Percentiles rank a stretch among this genome's conserved stretches.
phyloP scores from a whole-genome alignment of 1,284 basidiomycete species.

The Papiliotrema laurentii region DNA sequence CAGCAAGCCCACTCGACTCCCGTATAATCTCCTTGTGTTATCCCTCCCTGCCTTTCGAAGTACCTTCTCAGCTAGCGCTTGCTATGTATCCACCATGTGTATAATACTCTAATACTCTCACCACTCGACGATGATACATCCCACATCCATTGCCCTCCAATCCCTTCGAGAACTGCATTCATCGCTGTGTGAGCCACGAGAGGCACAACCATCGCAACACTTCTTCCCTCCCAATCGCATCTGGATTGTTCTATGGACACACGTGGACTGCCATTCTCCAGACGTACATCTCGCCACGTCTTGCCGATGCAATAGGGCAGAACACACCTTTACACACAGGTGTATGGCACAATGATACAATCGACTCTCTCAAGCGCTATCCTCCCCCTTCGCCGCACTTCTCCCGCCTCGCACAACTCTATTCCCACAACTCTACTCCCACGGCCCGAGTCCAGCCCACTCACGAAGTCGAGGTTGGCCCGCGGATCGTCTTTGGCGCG shows the following conservation, averaged over 20 bases:
- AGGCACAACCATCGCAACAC: too few species aligned
- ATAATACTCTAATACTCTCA: neutral
- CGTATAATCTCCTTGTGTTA: too few species aligned
- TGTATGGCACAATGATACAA: neutral
- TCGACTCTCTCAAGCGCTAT: neutral
- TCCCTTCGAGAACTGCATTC: too few species aligned
- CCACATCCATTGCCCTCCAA: neutral
- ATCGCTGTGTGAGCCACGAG: too few species aligned
- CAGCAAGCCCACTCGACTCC: too few species aligned
- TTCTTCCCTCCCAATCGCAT: too few species aligned
- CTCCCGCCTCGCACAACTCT: neutral
- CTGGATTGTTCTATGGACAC: too few species aligned
- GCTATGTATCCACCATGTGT: neutral
- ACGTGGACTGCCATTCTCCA: too few species aligned
- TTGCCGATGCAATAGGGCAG: too few species aligned
- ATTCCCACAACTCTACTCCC: neutral
- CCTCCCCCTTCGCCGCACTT: neutral
- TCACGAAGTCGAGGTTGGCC: neutral
- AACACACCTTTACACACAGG: too few species aligned
- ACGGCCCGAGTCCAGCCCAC: neutral
- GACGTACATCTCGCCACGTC: too few species aligned
- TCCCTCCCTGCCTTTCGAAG: neutral
- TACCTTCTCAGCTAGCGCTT: neutral
- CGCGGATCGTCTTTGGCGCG: conserved; percentile 5
- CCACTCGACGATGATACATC: neutral